Base-by-base conservation (phyloP, 2,329 filamentous ascomycete genomes). In the Pezicula carpinea region DNA sequence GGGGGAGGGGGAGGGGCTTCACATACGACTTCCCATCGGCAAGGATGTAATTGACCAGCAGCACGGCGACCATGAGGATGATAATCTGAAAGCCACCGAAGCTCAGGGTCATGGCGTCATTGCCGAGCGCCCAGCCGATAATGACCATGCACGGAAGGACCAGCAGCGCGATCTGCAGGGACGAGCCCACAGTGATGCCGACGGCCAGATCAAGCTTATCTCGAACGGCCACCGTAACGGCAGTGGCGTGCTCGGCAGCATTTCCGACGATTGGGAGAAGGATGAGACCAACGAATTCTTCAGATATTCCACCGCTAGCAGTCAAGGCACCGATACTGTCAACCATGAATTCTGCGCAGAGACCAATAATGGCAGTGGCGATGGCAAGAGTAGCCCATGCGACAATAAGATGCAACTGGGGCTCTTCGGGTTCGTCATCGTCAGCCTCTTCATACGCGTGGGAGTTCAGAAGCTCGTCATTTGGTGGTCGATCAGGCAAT, bases 11-110 rank as follows among this genome's bases (percentile, higher is more conserved):
- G 80, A 3, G 88, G 88, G 0, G 92, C 75, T 71, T 88, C 32
- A 34, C 93, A 58, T 92, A 89, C 52, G 84, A 90, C 64, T 89
- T 81, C 23, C 89, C 89, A 58, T 95, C 89, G 18, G 84, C 76
- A 41, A 95, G 89, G 36, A 95, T 69, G 63, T 95, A 95, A 63
- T 95, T 95, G 49, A 91, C 86, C 31, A 95, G 75, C 36, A 95
- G 79, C 0, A 89, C 87, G 2, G 88, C 83, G 11, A 93, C 87
- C 57, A 95, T 93, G 34, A 95, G 71, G 34, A 87, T 83, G 18
- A 90, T 85, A 13, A 96, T 83, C 69, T 96, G 89, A 72, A 96
- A 96, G 1, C 83, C 83, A 61, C 87, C 83, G 58, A 87, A 87
- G 59, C 79, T 77, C 5, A 87, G 70, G 6, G 78, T 84, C 82